These are phyloP conservation scores for Collybia sordida DNA, from an alignment of 768 basidiomycete genomes.

Conservation along the genomic window DNA sequence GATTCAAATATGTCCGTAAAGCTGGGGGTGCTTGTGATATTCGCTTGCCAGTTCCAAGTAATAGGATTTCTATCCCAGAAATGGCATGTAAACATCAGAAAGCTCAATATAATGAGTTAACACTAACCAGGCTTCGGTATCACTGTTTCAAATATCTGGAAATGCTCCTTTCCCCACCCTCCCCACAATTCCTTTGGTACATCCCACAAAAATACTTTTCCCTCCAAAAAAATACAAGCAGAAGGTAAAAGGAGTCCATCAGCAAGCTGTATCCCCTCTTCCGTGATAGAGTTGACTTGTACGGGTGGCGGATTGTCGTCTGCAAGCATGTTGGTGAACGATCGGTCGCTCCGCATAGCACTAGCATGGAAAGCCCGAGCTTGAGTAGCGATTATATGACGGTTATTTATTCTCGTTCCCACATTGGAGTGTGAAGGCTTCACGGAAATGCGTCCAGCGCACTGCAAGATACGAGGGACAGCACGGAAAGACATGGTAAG, in stretches of 20 bases:
- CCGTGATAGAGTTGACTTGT: slow-evolving; percentile 66
- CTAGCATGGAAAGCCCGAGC: slow-evolving; percentile 17
- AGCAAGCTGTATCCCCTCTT: slow-evolving; percentile 64
- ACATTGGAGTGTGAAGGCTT: too few species aligned
- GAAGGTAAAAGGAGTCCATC: slow-evolving; percentile 79
- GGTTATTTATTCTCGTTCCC: neutral
- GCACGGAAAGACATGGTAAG: slow-evolving; percentile 9
- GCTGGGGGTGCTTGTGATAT: slow-evolving; percentile 68
- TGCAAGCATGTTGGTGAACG: slow-evolving; percentile 74
- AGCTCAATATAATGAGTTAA: neutral
- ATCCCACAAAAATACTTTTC: slow-evolving; percentile 90
- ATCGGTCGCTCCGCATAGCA: slow-evolving; percentile 20
- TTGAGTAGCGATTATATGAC: neutral
- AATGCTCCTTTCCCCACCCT: slow-evolving; percentile 73
- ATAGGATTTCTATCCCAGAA: slow-evolving; percentile 67
- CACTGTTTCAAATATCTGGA: slow-evolving; percentile 79
- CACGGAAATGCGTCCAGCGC: neutral
- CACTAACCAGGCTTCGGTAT: slow-evolving; percentile 82
- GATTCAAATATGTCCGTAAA: slow-evolving; percentile 65
- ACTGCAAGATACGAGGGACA: slow-evolving; percentile 7
- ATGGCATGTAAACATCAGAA: neutral
- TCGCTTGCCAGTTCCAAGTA: slow-evolving; percentile 83
- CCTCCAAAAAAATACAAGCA: slow-evolving; percentile 82
- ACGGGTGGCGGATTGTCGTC: slow-evolving; percentile 68
- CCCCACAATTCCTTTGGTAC: slow-evolving; percentile 62